phyloP scores from a whole-genome alignment of 306 rosid species.

The Echinosophora koreensis region DNA sequence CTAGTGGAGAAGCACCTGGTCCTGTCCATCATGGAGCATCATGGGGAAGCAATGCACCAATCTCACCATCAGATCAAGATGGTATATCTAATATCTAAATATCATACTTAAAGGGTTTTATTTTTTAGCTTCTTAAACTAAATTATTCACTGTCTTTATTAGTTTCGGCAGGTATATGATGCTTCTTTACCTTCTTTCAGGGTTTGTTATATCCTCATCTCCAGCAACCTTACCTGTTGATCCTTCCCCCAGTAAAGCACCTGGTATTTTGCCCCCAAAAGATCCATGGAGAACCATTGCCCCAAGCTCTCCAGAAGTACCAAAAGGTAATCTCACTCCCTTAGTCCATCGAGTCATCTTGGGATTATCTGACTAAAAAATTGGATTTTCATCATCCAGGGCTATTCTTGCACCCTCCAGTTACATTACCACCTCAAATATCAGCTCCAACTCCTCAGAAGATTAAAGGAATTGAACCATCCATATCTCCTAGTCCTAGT shows the following conservation, averaged over 20 bases:
- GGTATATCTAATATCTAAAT: constrained; percentile 48
- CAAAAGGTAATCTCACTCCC: constrained; percentile 60
- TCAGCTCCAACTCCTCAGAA: constrained; percentile 56
- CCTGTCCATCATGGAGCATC: constrained; percentile 55
- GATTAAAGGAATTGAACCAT: constrained; percentile 53
- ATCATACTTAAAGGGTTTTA: constrained; percentile 20
- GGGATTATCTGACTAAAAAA: constrained; percentile 35
- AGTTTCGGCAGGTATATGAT: background rate
- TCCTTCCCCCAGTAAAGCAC: constrained; percentile 58
- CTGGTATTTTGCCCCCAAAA: constrained; percentile 45
- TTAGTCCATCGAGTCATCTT: constrained; percentile 33
- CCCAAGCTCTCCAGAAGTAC: constrained; percentile 58
- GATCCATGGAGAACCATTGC: constrained; percentile 49
- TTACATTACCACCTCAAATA: constrained; percentile 53
- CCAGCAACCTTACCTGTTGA: constrained; percentile 53
- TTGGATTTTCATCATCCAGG: constrained; percentile 58
- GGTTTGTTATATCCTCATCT: constrained; percentile 61
- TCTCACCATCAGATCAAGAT: constrained; percentile 47
- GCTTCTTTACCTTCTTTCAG: constrained; percentile 49
- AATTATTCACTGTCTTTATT: constrained; percentile 4
- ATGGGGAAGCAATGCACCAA: constrained; percentile 58
- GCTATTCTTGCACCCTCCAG: constrained; percentile 56
- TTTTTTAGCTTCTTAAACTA: constrained; percentile 13
- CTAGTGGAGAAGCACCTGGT: constrained; percentile 61
- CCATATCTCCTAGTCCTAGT: constrained; percentile 61